Evolutionary conservation across 2,329 filamentous ascomycete genomes (phyloP).

Genomic region (Xenosphaeropsis pyriputrescens): DNA sequence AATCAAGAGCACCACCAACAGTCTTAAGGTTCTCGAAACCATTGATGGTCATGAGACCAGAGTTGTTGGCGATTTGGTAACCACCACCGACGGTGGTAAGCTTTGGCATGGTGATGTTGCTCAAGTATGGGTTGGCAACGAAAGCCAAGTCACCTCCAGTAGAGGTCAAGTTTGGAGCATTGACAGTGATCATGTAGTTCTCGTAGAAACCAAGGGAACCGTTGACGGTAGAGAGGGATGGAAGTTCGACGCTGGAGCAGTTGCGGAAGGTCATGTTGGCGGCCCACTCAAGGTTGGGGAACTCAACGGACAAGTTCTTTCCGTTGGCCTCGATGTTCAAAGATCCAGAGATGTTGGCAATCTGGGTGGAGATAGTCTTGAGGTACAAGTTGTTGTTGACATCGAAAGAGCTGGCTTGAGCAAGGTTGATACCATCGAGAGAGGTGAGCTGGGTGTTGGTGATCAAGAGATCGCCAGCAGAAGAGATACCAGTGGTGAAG

Average conservation of each 20-base stretch:
- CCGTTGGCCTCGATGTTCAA: slow-evolving; percentile 74
- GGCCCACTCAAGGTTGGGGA: slow-evolving; percentile 67
- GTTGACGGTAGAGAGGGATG: slow-evolving; percentile 58
- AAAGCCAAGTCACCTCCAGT: slow-evolving; percentile 49
- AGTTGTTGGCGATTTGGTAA: slow-evolving; percentile 85
- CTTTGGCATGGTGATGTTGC: slow-evolving; percentile 62
- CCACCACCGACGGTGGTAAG: slow-evolving; percentile 62
- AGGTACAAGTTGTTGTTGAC: slow-evolving; percentile 87
- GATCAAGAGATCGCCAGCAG: slow-evolving; percentile 57
- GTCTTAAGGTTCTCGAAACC: slow-evolving; percentile 54
- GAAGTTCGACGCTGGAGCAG: slow-evolving; percentile 58
- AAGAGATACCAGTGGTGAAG: slow-evolving; percentile 46
- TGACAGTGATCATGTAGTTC: slow-evolving; percentile 52
- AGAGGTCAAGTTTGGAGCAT: slow-evolving; percentile 55
- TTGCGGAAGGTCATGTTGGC: slow-evolving; percentile 74
- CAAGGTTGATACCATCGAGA: slow-evolving; percentile 69
- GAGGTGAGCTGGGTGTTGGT: slow-evolving; percentile 73
- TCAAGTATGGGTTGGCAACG: slow-evolving; percentile 43
- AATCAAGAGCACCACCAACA: slow-evolving; percentile 68
- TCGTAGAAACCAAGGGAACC: slow-evolving; percentile 71
- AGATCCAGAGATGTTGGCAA: slow-evolving; percentile 57
- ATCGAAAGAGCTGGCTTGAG: slow-evolving; percentile 55
- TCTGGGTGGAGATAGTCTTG: slow-evolving; percentile 58
- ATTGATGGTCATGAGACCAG: slow-evolving; percentile 46
- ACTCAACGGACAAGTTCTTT: slow-evolving; percentile 49